Base-by-base conservation (phyloP, 2,329 filamentous ascomycete genomes). In the Orbilia brochopaga region DNA sequence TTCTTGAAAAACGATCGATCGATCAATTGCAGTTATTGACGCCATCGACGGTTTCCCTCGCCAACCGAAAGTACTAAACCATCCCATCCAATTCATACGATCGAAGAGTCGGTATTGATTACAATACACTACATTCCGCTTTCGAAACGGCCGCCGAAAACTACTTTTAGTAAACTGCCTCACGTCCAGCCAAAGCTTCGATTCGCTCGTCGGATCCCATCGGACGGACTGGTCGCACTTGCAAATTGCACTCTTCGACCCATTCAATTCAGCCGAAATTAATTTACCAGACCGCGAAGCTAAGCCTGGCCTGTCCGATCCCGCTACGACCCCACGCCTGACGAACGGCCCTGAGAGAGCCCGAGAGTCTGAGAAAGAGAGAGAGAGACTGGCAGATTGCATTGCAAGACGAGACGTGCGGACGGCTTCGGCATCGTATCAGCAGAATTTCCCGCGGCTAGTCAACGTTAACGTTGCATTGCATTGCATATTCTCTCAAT, bases 241-340 rank as follows among this genome's bases (percentile, higher is more conserved):
- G 17, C 44, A 10, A 48, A 23, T 10, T 19, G 8, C n/a, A 48
- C 3, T 19, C 17, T 48, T 48, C 17, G 5, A 5, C 15, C 44
- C 8, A n/a, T n/a, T n/a, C n/a, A 48, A 48, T 48, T 48, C 44
- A 48, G 8, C 44, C 44, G 44, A 48, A 48, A 48, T 48, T 48
- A 17, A 10, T 15, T 15, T 15, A n/a, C 40, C 17, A 15, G 10
- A 17, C 7, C 32, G 5, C 40, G 10, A 44, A n/a, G 10, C 15
- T 17, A 17, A 48, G 44, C 44, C 21, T 21, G 21, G 44, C 44
- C 44, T 11, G 44, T 21, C 21, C 44, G 19, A 19, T 48, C 19
- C 44, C 19, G 44, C 19, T 44, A 10, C 44, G 44, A 48, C 44
- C 21, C 17, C 19, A 17, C 19, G 19, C 17, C 44, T 5, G 40